Evolutionary conservation across 2,329 filamentous ascomycete species (phyloP).

Genomic region (Xylaria multiplex): DNA sequence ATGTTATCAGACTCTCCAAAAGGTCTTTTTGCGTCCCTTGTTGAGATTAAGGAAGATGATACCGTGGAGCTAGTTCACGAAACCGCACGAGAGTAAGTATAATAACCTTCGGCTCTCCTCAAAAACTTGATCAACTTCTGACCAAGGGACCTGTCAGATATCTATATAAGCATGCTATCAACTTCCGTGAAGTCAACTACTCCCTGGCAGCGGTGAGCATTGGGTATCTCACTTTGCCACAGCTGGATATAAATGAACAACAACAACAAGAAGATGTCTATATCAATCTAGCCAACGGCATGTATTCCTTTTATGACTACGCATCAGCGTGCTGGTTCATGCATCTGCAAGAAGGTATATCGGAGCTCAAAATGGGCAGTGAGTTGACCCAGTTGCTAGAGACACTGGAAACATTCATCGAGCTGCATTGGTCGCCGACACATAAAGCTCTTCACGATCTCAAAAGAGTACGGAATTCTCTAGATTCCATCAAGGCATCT

Average conservation of each 20-base stretch:
- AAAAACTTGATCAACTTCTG: background rate
- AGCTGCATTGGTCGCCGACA: slow-evolving; percentile 37
- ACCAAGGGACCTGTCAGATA: slow-evolving; percentile 22
- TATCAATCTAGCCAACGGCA: slow-evolving; percentile 36
- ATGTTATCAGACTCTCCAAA: slow-evolving; percentile 43
- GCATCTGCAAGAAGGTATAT: slow-evolving; percentile 41
- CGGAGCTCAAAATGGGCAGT: slow-evolving; percentile 41
- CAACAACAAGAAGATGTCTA: slow-evolving; percentile 31
- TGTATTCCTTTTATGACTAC: slow-evolving; percentile 48
- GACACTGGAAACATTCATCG: slow-evolving; percentile 37
- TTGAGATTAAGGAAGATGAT: slow-evolving; percentile 42
- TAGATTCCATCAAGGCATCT: slow-evolving; percentile 21
- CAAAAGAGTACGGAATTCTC: slow-evolving; percentile 23
- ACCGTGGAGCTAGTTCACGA: slow-evolving; percentile 49
- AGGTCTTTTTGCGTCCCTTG: slow-evolving; percentile 50
- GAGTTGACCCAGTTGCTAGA: slow-evolving; percentile 28
- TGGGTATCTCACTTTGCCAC: slow-evolving; percentile 42
- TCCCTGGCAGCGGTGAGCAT: slow-evolving; percentile 43
- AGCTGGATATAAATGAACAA: slow-evolving; percentile 32
- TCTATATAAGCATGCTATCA: slow-evolving; percentile 30
- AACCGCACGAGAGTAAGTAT: slow-evolving; percentile 48
- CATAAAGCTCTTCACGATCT: slow-evolving; percentile 26
- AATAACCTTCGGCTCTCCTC: background rate
- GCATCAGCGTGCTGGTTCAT: slow-evolving; percentile 46
- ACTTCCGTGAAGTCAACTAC: slow-evolving; percentile 33